Conservation (phyloP, 345 rosid species). For the Populus ilicifolia region DNA sequence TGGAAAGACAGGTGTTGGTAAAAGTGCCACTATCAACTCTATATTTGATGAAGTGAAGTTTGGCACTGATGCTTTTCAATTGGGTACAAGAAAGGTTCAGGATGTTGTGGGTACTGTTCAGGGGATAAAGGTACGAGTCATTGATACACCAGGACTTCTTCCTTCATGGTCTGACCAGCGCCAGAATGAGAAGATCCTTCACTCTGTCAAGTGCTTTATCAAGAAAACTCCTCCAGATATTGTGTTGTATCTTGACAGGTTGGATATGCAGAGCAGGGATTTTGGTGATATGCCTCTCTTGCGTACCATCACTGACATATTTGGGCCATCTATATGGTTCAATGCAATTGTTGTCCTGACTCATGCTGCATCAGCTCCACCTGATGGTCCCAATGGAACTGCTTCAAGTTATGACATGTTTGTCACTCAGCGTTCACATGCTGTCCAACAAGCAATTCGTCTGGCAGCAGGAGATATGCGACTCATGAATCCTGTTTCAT, state of each 20-base stretch:
- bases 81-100: conserved; percentile 88
- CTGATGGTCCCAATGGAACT: conserved; percentile 95
- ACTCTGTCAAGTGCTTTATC: conserved; percentile 72
- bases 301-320: conserved; percentile 84
- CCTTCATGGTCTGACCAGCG: conserved; percentile 92
- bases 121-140: conserved; percentile 94
- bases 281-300: conserved; percentile 90
- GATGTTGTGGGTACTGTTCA: conserved; percentile 95
- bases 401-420: conserved; percentile 95
- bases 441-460: conserved; percentile 94
- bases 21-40: conserved; percentile 97
- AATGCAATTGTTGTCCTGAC: conserved; percentile 98
- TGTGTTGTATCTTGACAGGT: conserved; percentile 91
- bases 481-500: conserved; percentile 94
- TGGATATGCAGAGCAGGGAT: conserved; percentile 96
- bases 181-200: conserved; percentile 86
- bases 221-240: conserved; percentile 93
- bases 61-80: conserved; percentile 82
- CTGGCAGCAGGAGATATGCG: conserved; percentile 99
- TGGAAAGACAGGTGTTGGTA: conserved; percentile 97
- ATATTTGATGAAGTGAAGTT: conserved; percentile 90
- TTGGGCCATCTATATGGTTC: conserved; percentile 96
- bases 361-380: conserved; percentile 99
- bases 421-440: conserved; percentile 94
- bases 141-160: conserved; percentile 96